A percentile compares a stretch with the other conserved stretches of the same genome.
Evolutionary conservation across 106 monocot species (phyloP).

Genomic region (Dendrobium officinale): DNA sequence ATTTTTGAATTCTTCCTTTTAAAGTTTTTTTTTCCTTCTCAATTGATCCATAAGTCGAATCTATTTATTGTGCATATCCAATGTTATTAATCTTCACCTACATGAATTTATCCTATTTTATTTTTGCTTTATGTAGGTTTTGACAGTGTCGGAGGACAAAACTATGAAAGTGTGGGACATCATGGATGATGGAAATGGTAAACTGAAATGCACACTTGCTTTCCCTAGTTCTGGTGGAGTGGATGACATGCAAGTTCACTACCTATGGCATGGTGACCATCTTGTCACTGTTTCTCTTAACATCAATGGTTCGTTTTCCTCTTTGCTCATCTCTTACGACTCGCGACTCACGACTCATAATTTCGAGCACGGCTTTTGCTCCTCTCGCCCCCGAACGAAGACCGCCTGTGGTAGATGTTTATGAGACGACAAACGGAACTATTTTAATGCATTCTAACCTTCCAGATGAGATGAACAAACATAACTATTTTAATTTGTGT

Average conservation of each 20-base stretch:
- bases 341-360: no score
- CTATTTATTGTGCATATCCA: not conserved
- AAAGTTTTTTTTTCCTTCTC: not conserved
- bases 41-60: not conserved
- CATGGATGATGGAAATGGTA: conserved; percentile 66
- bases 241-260: conserved; percentile 93
- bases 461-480: no score
- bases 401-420: no score
- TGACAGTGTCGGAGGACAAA: conserved; percentile 95
- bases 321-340: no score
- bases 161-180: conserved; percentile 98
- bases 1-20: not conserved
- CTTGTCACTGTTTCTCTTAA: conserved; percentile 77
- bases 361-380: no score
- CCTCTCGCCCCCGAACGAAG: no score
- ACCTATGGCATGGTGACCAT: conserved; percentile 88
- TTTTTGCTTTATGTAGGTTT: conserved; percentile 32
- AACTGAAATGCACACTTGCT: conserved; percentile 58
- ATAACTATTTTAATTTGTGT: no score
- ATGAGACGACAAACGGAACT: no score
- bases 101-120: not conserved
- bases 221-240: conserved; percentile 72
- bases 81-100: not conserved
- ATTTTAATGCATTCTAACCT: no score
- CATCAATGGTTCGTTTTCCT: no score